Conservation (phyloP, 2,329 filamentous ascomycete species). For the Exophiala sp. region DNA sequence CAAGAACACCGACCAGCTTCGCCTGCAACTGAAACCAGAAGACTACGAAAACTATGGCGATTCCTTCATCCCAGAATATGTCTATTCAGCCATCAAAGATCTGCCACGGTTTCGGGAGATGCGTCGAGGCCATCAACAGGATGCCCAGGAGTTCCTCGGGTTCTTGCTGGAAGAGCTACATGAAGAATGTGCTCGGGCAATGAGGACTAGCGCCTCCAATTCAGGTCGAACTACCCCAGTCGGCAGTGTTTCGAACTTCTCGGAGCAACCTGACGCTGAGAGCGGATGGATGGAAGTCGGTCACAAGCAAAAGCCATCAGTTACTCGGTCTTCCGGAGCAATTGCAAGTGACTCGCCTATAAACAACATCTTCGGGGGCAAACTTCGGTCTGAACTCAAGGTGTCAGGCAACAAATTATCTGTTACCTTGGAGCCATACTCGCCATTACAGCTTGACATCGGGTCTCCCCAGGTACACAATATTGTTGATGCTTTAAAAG, state of each 20-base stretch:
- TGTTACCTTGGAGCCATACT: constrained; percentile 88
- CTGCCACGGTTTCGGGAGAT: constrained; percentile 87
- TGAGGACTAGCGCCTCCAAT: constrained; percentile 52
- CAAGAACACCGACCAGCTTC: constrained; percentile 67
- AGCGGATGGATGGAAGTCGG: constrained; percentile 94
- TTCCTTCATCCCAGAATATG: constrained; percentile 86
- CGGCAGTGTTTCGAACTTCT: constrained; percentile 42
- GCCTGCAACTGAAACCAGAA: constrained; percentile 69
- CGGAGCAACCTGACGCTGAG: constrained; percentile 42
- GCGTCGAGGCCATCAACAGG: constrained; percentile 93
- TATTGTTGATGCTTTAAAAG: constrained; percentile 85
- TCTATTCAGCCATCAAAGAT: constrained; percentile 87
- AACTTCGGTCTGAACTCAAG: constrained; percentile 82
- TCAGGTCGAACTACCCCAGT: constrained; percentile 46
- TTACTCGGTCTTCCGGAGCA: constrained; percentile 80
- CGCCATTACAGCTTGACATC: constrained; percentile 92
- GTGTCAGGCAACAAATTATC: constrained; percentile 85
- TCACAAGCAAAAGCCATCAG: constrained; percentile 78
- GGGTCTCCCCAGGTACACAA: constrained; percentile 81
- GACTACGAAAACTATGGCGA: constrained; percentile 90
- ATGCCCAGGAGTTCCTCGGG: constrained; percentile 94
- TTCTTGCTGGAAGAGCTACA: constrained; percentile 90
- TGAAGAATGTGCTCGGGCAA: constrained; percentile 81
- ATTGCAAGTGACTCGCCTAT: constrained; percentile 73
- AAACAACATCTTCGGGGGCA: constrained; percentile 90